These are phyloP conservation scores for Fusarium veterinarium DNA, from an alignment of 2,329 filamentous ascomycete species.

Conservation along the genomic window DNA sequence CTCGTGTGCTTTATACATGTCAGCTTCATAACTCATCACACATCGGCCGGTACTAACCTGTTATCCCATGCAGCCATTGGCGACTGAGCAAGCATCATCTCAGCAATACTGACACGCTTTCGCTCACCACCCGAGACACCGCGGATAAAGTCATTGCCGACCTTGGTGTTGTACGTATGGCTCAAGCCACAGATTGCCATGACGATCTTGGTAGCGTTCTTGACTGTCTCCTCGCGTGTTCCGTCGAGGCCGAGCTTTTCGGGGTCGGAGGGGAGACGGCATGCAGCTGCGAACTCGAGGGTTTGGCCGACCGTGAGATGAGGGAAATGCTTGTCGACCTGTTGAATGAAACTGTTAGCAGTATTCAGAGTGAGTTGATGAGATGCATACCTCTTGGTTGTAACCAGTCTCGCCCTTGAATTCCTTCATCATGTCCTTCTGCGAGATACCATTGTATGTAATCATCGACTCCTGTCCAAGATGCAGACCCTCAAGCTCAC, in stretches of 20 bases:
- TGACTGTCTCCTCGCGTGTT: slow-evolving; percentile 67
- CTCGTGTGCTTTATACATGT: slow-evolving; percentile 65
- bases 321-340: slow-evolving; percentile 79
- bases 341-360: background rate
- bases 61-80: slow-evolving; percentile 76
- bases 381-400: slow-evolving; percentile 71
- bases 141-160: slow-evolving; percentile 79
- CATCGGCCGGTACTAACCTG: slow-evolving; percentile 48
- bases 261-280: slow-evolving; percentile 72
- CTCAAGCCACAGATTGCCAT: slow-evolving; percentile 79
- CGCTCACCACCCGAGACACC: slow-evolving; percentile 78
- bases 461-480: slow-evolving; percentile 63
- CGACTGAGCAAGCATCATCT: slow-evolving; percentile 75
- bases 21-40: rapidly evolving
- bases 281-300: slow-evolving; percentile 76
- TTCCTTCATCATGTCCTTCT: slow-evolving; percentile 65
- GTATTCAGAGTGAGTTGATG: rapidly evolving
- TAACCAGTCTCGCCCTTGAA: slow-evolving; percentile 77
- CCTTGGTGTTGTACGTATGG: slow-evolving; percentile 78
- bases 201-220: slow-evolving; percentile 73
- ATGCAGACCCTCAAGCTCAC: slow-evolving; percentile 59
- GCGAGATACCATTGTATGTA: slow-evolving; percentile 72
- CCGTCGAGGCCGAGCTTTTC: slow-evolving; percentile 67
- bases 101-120: slow-evolving; percentile 85
- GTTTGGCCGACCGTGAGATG: slow-evolving; percentile 82